A percentile compares a stretch with the other conserved stretches of the same genome.
phyloP scores from a whole-genome alignment of 2,329 filamentous ascomycete species.

The Elsinoe ampelina region DNA sequence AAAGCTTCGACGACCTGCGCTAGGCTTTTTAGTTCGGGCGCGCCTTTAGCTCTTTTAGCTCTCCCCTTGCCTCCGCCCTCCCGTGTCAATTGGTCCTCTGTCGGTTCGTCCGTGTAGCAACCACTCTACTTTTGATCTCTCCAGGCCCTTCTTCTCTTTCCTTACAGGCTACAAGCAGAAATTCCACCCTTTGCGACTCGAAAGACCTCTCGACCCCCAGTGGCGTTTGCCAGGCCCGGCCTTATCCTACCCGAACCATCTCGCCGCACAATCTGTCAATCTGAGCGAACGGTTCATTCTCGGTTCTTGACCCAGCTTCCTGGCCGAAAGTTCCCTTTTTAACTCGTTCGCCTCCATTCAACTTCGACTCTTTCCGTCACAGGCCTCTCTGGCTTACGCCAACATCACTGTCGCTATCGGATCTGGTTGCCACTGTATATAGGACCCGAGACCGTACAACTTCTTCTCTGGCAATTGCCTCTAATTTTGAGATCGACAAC shows the following conservation, averaged over 20 bases:
- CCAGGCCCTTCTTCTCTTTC: neutral
- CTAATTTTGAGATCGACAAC: neutral
- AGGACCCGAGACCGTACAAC: neutral
- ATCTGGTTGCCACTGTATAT: constrained; percentile 3
- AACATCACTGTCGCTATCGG: neutral
- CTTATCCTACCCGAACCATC: neutral
- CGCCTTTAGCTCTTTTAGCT: neutral
- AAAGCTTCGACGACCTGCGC: neutral
- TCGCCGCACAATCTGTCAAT: neutral
- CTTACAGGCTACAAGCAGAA: neutral
- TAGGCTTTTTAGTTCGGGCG: neutral
- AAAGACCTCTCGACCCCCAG: neutral
- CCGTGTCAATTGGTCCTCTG: neutral
- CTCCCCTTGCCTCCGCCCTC: neutral
- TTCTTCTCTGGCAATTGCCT: neutral
- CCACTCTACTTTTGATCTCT: neutral
- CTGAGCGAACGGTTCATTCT: neutral
- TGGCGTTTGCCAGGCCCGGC: neutral
- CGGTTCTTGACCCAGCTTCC: neutral
- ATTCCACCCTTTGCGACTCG: too few relatives aligned
- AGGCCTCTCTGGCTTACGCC: neutral
- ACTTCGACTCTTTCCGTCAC: neutral
- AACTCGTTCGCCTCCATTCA: neutral
- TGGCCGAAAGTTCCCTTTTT: neutral
- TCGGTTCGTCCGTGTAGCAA: too few relatives aligned